Percentiles rank a stretch among this genome's conserved stretches.
These are phyloP conservation scores for Colletotrichum salicis DNA, from an alignment of 2,329 filamentous ascomycete genomes.

Conservation along the genomic window DNA sequence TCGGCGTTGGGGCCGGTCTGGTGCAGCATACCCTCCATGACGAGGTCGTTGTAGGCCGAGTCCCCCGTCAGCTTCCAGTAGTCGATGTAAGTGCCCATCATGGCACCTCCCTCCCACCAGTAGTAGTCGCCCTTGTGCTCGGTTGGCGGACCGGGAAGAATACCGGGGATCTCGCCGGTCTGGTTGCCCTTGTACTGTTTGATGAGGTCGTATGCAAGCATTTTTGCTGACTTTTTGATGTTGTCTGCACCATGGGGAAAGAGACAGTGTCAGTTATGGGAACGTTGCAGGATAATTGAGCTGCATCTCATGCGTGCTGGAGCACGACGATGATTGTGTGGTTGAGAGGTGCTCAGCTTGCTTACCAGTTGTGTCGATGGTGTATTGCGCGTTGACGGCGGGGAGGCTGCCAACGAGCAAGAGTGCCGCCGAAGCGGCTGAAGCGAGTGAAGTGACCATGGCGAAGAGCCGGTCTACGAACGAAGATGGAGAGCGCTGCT, in stretches of 20 bases:
- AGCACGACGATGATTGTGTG: neutral
- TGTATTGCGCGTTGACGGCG: constrained; percentile 40
- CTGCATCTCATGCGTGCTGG: neutral
- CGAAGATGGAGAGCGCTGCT: neutral
- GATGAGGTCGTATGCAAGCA: constrained; percentile 62
- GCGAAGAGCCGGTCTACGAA: constrained; percentile 22
- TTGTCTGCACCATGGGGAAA: constrained; percentile 47
- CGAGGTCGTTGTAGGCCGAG: constrained; percentile 67
- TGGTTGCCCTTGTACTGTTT: constrained; percentile 62
- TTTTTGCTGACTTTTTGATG: constrained; percentile 57
- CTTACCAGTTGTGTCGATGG: constrained; percentile 46
- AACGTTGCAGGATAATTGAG: neutral
- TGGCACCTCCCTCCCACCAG: constrained; percentile 79
- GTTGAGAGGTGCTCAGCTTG: neutral
- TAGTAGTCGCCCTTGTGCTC: constrained; percentile 67
- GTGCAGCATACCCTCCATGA: constrained; percentile 66
- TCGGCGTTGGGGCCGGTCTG: constrained; percentile 67
- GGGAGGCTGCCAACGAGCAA: constrained; percentile 28
- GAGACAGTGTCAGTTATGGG: neutral
- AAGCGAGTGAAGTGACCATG: constrained; percentile 32
- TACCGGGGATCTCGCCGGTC: constrained; percentile 64
- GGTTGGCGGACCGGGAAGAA: constrained; percentile 65
- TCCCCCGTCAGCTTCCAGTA: constrained; percentile 78
- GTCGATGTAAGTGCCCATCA: constrained; percentile 76
- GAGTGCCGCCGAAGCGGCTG: constrained; percentile 32